Evolutionary conservation across 352 stramenopile species (phyloP), one percentile per base, ranked within the genome.

Genomic region (Phytopythium vexans): DNA sequence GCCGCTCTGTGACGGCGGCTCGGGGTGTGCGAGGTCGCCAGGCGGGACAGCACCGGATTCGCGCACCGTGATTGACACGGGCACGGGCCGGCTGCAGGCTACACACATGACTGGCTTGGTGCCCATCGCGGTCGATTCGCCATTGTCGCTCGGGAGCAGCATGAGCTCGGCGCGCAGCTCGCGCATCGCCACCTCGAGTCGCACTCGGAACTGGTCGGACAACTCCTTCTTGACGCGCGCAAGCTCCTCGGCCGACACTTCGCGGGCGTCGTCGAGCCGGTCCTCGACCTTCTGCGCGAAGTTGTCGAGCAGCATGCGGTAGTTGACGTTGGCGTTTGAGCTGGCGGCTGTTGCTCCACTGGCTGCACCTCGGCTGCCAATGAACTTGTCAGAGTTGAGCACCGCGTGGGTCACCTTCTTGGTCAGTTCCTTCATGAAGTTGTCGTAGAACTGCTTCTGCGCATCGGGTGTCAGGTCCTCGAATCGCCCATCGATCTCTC

Each of bases 71-170:
- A 40, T 37, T 8, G 78, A 92, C 21, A 92, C 78, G 0, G 78
- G 77, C 11, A 92, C 83, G 0, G 83, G 83, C 1, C 81, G 77
- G 52, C 81, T 92, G 51, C 83, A 92, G 4, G 82, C 82, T 31
- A 94, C 82, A 49, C 82, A 92, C 79, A 94, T 91, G 27, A 89
- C 72, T 0, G 81, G 79, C 43, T 89, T 92, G 12, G 82, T 91
- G 34, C 79, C 82, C 50, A 92, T 73, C 6, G 84, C 78, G 4
- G 84, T 92, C 41, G 82, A 84, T 39, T 90, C 81, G 44, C 78
- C 74, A 45, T 66, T 72, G n/a, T 55, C 63, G 32, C 58, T 32
- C 34, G 47, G 47, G 15, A 52, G 47, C 47, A 52, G 21, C 8
- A 33, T 35, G 35, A 91, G 68, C 67, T 91, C 77, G 39, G 64